Conservation (phyloP, 2,329 filamentous ascomycete genomes). For the Colletotrichum viniferum region DNA sequence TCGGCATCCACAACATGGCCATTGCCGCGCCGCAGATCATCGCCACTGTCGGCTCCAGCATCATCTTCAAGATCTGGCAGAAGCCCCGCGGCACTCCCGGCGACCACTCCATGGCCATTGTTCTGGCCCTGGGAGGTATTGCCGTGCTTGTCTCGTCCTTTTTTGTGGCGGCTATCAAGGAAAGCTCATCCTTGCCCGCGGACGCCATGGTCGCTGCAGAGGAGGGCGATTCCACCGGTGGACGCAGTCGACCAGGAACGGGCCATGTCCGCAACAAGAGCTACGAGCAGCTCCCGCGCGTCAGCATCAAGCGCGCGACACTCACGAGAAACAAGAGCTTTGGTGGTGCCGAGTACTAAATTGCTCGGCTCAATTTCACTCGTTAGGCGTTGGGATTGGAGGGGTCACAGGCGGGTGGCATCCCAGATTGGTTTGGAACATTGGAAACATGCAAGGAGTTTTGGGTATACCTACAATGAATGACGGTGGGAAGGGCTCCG, state of each 20-base stretch:
- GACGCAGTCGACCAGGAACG: conserved; percentile 29
- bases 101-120: conserved; percentile 86
- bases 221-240: conserved; percentile 38
- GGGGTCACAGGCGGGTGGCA: neutral
- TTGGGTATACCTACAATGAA: neutral
- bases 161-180: conserved; percentile 70
- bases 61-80: conserved; percentile 85
- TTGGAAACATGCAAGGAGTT: conserved; percentile 11
- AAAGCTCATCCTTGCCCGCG: conserved; percentile 52
- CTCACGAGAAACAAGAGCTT: conserved; percentile 55
- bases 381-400: conserved; percentile 7
- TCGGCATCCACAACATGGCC: conserved; percentile 95
- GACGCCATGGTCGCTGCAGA: conserved; percentile 47
- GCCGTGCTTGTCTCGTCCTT: conserved; percentile 79
- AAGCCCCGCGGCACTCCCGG: conserved; percentile 85
- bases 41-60: conserved; percentile 81
- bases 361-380: neutral
- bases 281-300: conserved; percentile 44
- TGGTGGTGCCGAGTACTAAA: conserved; percentile 51
- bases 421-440: neutral
- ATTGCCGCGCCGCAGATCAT: conserved; percentile 91
- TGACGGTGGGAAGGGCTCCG: neutral
- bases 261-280: conserved; percentile 43
- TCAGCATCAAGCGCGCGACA: conserved; percentile 49
- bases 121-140: conserved; percentile 81